Evolutionary conservation across 176 grass and related monocot species (phyloP).

Genomic region (Alopecurus myosuroides): DNA sequence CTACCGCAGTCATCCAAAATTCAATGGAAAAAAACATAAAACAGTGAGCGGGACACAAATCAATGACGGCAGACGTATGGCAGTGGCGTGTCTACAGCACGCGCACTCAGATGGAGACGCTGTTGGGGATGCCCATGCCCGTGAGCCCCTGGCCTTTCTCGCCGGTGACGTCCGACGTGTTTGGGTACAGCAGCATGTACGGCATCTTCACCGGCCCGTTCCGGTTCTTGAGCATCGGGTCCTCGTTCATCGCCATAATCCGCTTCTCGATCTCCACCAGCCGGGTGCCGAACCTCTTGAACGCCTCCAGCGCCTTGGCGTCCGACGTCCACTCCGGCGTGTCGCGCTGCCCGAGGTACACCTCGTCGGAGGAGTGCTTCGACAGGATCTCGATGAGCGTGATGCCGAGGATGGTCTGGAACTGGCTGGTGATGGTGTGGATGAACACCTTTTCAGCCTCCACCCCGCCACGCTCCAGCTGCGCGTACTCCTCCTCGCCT

Average conservation of each 20-base stretch:
- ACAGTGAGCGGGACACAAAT: not conserved
- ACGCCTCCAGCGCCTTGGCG: constrained; percentile 48
- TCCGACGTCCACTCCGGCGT: constrained; percentile 73
- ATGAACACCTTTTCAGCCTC: constrained; percentile 55
- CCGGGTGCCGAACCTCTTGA: constrained; percentile 38
- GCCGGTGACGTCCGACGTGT: constrained; percentile 52
- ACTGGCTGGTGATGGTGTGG: constrained; percentile 74
- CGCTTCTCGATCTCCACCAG: constrained; percentile 46
- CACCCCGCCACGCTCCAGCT: constrained; percentile 33
- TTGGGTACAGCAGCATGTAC: constrained; percentile 72
- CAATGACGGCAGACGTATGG: not conserved
- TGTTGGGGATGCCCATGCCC: constrained; percentile 75
- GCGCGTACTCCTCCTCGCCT: constrained; percentile 5
- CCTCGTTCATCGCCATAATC: constrained; percentile 40
- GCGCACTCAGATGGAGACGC: constrained; percentile 54
- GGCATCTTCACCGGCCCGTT: constrained; percentile 59
- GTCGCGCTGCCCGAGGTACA: constrained; percentile 76
- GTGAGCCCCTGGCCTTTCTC: constrained; percentile 43
- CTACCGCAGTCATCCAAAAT: not conserved
- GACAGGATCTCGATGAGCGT: constrained; percentile 79
- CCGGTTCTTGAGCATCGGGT: constrained; percentile 51
- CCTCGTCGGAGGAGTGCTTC: constrained; percentile 67
- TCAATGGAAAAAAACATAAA: not conserved
- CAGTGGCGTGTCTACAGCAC: too few species aligned
- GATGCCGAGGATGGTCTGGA: constrained; percentile 54